These are phyloP conservation scores for Fusarium aywerte DNA, from an alignment of 2,329 filamentous ascomycete genomes.

Conservation along the genomic window DNA sequence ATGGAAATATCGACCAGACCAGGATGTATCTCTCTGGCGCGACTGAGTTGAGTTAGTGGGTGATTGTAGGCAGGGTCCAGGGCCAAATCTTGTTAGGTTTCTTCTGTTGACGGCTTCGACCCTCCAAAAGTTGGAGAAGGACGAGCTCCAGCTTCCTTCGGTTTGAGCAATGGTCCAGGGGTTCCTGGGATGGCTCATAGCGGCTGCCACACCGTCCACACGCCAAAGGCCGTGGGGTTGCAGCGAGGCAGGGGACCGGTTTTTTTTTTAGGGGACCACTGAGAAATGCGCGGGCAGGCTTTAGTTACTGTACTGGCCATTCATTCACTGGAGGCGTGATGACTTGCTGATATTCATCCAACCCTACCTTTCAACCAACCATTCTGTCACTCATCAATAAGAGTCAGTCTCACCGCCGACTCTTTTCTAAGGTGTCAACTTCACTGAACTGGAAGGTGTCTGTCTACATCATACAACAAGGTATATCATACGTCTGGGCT, in stretches of 20 bases:
- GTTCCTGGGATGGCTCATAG: conserved; percentile 32
- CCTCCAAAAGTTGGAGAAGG: conserved; percentile 29
- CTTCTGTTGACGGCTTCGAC: conserved; percentile 22
- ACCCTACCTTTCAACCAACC: conserved; percentile 2
- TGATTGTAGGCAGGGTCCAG: conserved; percentile 31
- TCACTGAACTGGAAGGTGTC: conserved; percentile 5
- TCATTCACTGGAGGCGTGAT: conserved; percentile 17
- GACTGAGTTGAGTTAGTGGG: conserved; percentile 9
- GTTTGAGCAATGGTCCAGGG: conserved; percentile 31
- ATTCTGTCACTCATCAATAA: neutral
- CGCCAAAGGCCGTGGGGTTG: conserved; percentile 35
- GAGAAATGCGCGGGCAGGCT: conserved; percentile 21
- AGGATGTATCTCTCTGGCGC: conserved; percentile 11
- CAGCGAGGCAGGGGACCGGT: conserved; percentile 32
- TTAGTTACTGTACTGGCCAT: neutral
- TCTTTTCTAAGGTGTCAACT: neutral
- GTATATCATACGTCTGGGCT: conserved; percentile 3
- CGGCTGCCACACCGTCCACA: conserved; percentile 30
- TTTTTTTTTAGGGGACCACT: conserved; percentile 37
- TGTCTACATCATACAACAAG: neutral
- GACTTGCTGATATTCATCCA: conserved; percentile 8
- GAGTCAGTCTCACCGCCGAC: conserved; percentile 26
- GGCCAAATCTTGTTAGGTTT: conserved; percentile 9
- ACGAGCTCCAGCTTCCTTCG: conserved; percentile 22
- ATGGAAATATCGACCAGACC: conserved; percentile 18